A percentile compares a stretch with the other conserved stretches of the same genome.
Evolutionary conservation across 1,284 basidiomycete genomes (phyloP).

Genomic region (Schizophyllum commune): DNA sequence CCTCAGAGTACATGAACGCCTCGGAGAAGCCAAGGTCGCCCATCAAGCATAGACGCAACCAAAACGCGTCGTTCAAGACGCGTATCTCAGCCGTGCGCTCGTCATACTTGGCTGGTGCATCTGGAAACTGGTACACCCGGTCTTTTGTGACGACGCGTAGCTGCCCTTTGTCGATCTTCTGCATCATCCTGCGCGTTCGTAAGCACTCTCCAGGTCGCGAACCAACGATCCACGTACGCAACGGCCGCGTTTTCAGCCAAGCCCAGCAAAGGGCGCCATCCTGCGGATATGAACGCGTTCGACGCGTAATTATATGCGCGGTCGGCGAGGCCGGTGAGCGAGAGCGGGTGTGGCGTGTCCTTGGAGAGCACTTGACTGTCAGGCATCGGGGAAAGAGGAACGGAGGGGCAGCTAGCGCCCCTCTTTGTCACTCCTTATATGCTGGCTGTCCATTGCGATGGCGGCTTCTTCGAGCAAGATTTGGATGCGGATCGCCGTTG

Average conservation of each 20-base stretch:
- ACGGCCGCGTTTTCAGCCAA: conserved; percentile 39
- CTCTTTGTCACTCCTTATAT: not conserved
- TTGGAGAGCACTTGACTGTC: conserved; percentile 31
- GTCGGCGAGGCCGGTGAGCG: conserved; percentile 33
- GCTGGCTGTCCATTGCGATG: not conserved
- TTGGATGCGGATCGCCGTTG: not conserved
- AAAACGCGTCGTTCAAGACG: conserved; percentile 58
- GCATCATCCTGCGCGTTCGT: conserved; percentile 32
- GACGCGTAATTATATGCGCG: conserved; percentile 28
- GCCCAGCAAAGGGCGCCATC: conserved; percentile 33
- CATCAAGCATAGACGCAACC: conserved; percentile 56
- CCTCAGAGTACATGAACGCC: conserved; percentile 70
- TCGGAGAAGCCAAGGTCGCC: conserved; percentile 69
- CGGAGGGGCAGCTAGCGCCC: not conserved
- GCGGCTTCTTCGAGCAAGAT: not conserved
- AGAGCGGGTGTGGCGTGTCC: conserved; percentile 33
- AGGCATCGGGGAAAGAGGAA: conserved; percentile 23
- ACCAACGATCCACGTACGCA: conserved; percentile 24
- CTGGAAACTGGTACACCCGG: conserved; percentile 41
- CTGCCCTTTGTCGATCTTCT: conserved; percentile 39
- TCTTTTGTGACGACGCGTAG: conserved; percentile 37
- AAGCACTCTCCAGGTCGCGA: conserved; percentile 4
- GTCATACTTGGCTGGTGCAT: conserved; percentile 9
- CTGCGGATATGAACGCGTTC: conserved; percentile 27
- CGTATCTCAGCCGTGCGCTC: conserved; percentile 40